These are phyloP conservation scores for Paratinospora sagittata DNA, from an alignment of 164 flowering plant species.

Conservation along the genomic window DNA sequence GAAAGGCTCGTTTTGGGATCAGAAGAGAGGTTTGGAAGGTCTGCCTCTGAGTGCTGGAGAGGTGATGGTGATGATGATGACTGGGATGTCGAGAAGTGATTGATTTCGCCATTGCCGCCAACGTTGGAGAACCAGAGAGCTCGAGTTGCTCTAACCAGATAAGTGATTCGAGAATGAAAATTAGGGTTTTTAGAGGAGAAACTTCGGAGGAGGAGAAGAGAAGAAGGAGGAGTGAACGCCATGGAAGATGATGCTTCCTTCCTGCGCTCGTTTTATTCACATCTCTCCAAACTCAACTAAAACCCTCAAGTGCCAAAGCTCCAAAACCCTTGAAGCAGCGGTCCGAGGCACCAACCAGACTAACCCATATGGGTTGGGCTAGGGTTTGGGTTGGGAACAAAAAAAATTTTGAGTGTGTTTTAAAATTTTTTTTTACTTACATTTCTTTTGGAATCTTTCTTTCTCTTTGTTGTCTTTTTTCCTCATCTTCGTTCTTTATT, in stretches of 20 bases:
- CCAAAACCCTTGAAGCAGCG: background rate
- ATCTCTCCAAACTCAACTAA: background rate
- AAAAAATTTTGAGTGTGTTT: no score
- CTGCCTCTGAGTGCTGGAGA: conserved; percentile 8
- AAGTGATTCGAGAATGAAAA: conserved; percentile 4
- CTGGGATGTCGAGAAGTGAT: conserved; percentile 29
- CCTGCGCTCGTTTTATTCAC: no score
- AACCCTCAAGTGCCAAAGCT: background rate
- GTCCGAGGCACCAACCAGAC: no score
- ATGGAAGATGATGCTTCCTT: conserved; percentile 8
- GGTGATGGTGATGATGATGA: conserved; percentile 7
- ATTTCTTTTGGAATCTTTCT: no score
- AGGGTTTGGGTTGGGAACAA: no score
- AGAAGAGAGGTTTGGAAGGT: conserved; percentile 27
- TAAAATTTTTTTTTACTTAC: no score
- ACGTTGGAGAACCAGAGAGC: conserved; percentile 4
- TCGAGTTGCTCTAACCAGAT: conserved; percentile 5
- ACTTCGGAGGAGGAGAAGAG: conserved; percentile 25
- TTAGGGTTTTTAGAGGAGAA: conserved; percentile 14
- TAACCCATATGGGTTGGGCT: no score
- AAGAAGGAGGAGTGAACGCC: conserved; percentile 37
- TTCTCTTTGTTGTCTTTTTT: no score
- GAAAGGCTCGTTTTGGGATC: conserved; percentile 51
- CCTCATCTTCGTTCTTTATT: no score
- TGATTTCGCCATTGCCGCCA: conserved; percentile 6